Conservation (phyloP, 2,329 filamentous ascomycete species). For the Aspergillus hortae region DNA sequence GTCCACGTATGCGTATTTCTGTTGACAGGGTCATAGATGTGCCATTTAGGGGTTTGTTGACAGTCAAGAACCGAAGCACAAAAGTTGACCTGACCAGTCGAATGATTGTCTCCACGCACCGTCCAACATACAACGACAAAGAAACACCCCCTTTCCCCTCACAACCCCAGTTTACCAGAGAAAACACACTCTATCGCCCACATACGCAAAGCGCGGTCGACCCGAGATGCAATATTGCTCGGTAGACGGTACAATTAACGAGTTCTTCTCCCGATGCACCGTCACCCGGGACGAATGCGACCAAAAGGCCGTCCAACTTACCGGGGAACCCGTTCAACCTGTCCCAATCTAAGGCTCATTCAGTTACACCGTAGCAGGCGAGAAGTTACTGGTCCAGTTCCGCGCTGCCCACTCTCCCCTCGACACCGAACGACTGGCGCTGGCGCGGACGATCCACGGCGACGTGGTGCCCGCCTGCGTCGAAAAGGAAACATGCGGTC, state of each 20-base stretch:
- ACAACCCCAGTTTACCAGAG: too few relatives aligned
- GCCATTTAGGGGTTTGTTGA: too few relatives aligned
- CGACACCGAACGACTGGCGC: slow-evolving; percentile 5
- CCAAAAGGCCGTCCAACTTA: slow-evolving; percentile 5
- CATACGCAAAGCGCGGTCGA: too few relatives aligned
- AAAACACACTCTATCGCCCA: too few relatives aligned
- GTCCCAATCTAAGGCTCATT: slow-evolving; percentile 12
- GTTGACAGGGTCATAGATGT: too few relatives aligned
- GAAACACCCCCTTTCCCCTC: too few relatives aligned
- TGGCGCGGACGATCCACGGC: slow-evolving; percentile 7
- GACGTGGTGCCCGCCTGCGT: slow-evolving; percentile 8
- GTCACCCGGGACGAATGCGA: slow-evolving; percentile 13
- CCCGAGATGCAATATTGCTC: neutral
- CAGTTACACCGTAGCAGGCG: slow-evolving; percentile 10
- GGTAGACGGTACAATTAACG: slow-evolving; percentile 8
- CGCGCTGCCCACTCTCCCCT: slow-evolving; percentile 7
- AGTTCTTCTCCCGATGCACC: slow-evolving; percentile 9
- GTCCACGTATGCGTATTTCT: too few relatives aligned
- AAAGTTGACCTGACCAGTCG: too few relatives aligned
- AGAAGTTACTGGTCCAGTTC: slow-evolving; percentile 8
- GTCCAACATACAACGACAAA: too few relatives aligned
- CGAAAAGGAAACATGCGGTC: slow-evolving; percentile 12
- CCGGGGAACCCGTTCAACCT: slow-evolving; percentile 5
- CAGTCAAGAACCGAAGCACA: too few relatives aligned
- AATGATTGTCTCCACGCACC: too few relatives aligned